A percentile compares a stretch with the other conserved stretches of the same genome.
Conservation (phyloP, 306 rosid genomes). For the Alnus glutinosa region DNA sequence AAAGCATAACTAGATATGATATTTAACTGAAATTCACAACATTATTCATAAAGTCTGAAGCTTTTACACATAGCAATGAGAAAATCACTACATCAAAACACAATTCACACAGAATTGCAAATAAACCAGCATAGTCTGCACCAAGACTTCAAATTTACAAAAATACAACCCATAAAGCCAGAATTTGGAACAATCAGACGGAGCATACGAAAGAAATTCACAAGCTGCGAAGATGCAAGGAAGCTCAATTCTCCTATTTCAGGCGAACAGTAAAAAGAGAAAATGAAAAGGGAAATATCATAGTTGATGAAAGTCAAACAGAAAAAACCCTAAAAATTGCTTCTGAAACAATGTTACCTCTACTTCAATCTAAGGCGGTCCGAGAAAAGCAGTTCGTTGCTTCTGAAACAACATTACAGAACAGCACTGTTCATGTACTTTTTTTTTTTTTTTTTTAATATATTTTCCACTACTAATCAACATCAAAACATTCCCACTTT, state of each 20-base stretch:
- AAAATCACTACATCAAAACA: not conserved
- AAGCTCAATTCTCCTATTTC: not conserved
- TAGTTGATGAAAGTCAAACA: not conserved
- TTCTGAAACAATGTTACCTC: not conserved
- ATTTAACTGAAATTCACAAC: not conserved
- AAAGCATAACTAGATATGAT: not conserved
- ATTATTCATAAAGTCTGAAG: not conserved
- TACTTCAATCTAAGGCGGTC: not conserved
- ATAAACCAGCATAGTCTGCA: not conserved
- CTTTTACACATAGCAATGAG: not conserved
- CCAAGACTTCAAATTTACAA: conserved; percentile 9
- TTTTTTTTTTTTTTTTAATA: too few species aligned
- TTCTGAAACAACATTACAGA: too few species aligned
- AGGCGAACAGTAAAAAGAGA: too few species aligned
- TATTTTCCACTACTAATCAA: too few species aligned
- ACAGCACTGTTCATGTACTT: too few species aligned
- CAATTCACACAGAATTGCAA: conserved; percentile 13
- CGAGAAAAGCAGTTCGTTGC: not conserved
- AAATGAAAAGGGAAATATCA: not conserved
- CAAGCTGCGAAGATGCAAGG: not conserved
- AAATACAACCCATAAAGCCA: not conserved
- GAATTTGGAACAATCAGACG: not conserved
- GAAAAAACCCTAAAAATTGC: not conserved
- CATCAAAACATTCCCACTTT: too few species aligned
- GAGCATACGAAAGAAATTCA: not conserved